Percentiles rank a stretch among this genome's conserved stretches.
These are phyloP conservation scores for Aspergillus flavus DNA, from an alignment of 2,329 filamentous ascomycete species.

Conservation along the genomic window DNA sequence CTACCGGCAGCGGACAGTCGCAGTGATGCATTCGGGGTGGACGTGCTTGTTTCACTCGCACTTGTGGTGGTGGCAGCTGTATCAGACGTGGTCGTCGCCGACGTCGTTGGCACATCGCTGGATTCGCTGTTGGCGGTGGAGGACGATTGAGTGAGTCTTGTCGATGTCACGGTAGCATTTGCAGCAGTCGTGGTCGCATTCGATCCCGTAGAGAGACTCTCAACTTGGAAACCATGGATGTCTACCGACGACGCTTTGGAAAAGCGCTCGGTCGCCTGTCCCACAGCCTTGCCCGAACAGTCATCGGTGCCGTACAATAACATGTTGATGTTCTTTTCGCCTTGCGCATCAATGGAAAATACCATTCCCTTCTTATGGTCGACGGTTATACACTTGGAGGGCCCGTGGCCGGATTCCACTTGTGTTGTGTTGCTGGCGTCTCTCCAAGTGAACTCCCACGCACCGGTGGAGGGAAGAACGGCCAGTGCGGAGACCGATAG, in stretches of 20 bases:
- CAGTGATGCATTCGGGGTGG: background rate
- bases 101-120: background rate
- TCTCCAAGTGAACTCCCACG: conserved; percentile 18
- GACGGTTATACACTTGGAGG: conserved; percentile 13
- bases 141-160: background rate
- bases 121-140: background rate
- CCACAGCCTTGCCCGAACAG: conserved; percentile 11
- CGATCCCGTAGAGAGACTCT: background rate
- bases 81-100: background rate
- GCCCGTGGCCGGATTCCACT: conserved; percentile 12
- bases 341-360: conserved; percentile 7
- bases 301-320: conserved; percentile 11
- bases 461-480: conserved; percentile 10
- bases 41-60: background rate
- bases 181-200: background rate
- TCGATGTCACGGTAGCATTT: background rate
- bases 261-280: conserved; percentile 10
- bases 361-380: conserved; percentile 12
- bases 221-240: conserved; percentile 14
- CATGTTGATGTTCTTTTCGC: conserved; percentile 18
- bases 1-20: background rate
- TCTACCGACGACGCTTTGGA: conserved; percentile 9
- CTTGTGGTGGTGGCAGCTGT: background rate
- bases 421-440: conserved; percentile 3
- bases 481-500: conserved; percentile 6